These are phyloP conservation scores for Puccinia polysora DNA, from an alignment of 1,284 basidiomycete species.

Conservation along the genomic window DNA sequence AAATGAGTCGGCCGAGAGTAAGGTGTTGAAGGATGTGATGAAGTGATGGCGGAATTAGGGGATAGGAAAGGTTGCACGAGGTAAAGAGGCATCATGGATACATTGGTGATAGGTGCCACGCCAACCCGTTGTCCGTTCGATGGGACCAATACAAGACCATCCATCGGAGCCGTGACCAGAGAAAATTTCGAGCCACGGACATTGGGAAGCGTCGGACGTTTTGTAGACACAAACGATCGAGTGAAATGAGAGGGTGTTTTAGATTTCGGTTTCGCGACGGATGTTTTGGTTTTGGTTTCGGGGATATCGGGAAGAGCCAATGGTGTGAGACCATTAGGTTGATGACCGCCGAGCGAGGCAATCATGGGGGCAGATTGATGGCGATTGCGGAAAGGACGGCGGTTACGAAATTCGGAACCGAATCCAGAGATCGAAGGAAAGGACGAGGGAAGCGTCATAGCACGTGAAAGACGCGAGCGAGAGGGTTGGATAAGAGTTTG, in stretches of 20 bases:
- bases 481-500: no score
- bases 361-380: no score
- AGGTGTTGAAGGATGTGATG: background rate
- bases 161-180: background rate
- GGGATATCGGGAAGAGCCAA: no score
- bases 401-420: no score
- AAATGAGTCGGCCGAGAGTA: background rate
- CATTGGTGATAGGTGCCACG: conserved; percentile 14
- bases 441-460: no score
- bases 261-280: no score
- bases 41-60: background rate
- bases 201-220: background rate
- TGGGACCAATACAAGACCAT: conserved; percentile 3
- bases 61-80: conserved; percentile 27
- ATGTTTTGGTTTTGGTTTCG: no score
- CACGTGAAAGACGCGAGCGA: no score
- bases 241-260: conserved; percentile 13
- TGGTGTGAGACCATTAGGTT: no score
- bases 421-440: no score
- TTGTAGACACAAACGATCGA: background rate
- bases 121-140: background rate
- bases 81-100: conserved; percentile 23
- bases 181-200: conserved; percentile 1
- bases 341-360: no score
- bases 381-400: no score